Evolutionary conservation across 805 yeast species (phyloP).

Genomic region (Kockiozyma suomiensis): DNA sequence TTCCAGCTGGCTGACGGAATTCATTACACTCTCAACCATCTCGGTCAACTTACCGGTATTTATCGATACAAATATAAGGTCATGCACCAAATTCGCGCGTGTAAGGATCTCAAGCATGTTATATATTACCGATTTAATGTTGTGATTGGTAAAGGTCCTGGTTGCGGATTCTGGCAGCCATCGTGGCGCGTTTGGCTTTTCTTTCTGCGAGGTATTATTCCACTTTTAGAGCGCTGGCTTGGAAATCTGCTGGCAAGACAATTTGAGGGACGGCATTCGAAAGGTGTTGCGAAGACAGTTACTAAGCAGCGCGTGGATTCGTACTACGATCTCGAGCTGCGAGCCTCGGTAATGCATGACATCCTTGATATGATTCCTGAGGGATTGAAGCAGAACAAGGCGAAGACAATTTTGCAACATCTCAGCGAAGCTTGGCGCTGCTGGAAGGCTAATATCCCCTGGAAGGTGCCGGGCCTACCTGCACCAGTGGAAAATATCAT

Average conservation of each 20-base stretch:
- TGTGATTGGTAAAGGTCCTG: constrained; percentile 95
- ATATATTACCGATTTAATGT: constrained; percentile 82
- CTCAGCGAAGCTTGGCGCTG: constrained; percentile 98
- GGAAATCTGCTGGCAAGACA: constrained; percentile 89
- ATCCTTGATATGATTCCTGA: constrained; percentile 97
- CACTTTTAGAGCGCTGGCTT: constrained; percentile 91
- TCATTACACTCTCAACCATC: constrained; percentile 84
- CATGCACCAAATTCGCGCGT: constrained; percentile 96
- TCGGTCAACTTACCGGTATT: constrained; percentile 95
- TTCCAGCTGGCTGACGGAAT: constrained; percentile 94
- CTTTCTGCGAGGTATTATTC: constrained; percentile 88
- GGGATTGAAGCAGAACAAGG: constrained; percentile 82
- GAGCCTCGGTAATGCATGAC: constrained; percentile 95
- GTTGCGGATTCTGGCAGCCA: constrained; percentile 99
- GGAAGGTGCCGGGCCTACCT: constrained; percentile 97
- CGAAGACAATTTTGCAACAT: constrained; percentile 87
- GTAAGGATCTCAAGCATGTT: constrained; percentile 92
- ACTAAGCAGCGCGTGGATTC: constrained; percentile 96
- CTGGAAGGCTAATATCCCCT: constrained; percentile 98
- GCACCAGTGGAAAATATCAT: constrained; percentile 84
- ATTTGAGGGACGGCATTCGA: constrained; percentile 91
- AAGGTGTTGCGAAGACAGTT: constrained; percentile 88
- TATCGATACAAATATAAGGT: constrained; percentile 96
- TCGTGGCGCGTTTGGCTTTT: constrained; percentile 97
- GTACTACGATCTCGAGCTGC: constrained; percentile 85